A percentile compares a stretch with the other conserved stretches of the same genome.
Conservation (phyloP, 2,329 filamentous ascomycete genomes). For the Apiospora arundinis region DNA sequence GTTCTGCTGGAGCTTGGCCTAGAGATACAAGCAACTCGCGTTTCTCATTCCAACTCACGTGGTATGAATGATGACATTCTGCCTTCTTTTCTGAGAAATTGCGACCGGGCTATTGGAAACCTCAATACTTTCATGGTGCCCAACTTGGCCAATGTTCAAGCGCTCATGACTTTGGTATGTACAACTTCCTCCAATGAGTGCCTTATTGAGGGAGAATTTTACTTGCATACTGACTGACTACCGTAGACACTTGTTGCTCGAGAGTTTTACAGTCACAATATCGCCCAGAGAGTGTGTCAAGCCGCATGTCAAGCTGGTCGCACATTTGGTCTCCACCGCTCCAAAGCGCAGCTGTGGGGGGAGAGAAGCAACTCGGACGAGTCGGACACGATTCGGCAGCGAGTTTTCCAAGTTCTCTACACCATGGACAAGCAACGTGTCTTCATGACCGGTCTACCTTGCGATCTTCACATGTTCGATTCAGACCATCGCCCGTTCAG, state of each 20-base stretch:
- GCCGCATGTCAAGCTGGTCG: constrained; percentile 31
- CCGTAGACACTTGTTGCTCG: constrained; percentile 28
- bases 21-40: constrained; percentile 28
- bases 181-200: too few relatives aligned
- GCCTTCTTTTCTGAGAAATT: constrained; percentile 31
- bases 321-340: constrained; percentile 30
- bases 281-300: constrained; percentile 30
- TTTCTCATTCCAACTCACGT: constrained; percentile 24
- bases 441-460: constrained; percentile 31
- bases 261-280: constrained; percentile 30
- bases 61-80: constrained; percentile 30
- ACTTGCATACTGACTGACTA: too few relatives aligned
- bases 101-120: constrained; percentile 30
- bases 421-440: constrained; percentile 31
- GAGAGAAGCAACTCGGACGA: not conserved
- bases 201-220: too few relatives aligned
- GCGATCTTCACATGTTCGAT: constrained; percentile 31
- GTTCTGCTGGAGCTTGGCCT: constrained; percentile 29
- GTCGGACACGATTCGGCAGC: constrained; percentile 20
- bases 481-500: constrained; percentile 28
- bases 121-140: constrained; percentile 29
- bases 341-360: constrained; percentile 5
- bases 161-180: not conserved
- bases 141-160: constrained; percentile 19
- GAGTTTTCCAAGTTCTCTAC: constrained; percentile 32